Conservation (phyloP, 2,329 filamentous ascomycete species). For the Aspergillus sp. region DNA sequence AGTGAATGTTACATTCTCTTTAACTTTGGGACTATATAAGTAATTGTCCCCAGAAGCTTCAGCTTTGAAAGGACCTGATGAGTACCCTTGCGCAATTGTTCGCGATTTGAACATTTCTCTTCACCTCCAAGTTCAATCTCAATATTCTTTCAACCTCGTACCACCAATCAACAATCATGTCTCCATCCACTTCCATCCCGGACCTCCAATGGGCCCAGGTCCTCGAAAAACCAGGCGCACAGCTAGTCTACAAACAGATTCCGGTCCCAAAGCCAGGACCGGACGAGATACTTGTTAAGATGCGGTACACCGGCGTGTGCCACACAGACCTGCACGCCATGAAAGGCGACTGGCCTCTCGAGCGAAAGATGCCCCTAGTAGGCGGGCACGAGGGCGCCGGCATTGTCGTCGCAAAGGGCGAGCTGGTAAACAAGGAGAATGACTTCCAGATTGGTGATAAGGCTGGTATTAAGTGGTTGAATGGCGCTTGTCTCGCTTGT, state of each 20-base stretch:
- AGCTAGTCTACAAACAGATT: conserved; percentile 60
- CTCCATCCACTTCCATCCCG: conserved; percentile 56
- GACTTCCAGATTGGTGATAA: conserved; percentile 81
- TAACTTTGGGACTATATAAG: too few relatives aligned
- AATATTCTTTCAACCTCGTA: background rate
- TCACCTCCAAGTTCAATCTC: background rate
- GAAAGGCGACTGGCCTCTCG: conserved; percentile 85
- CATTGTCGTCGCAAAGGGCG: conserved; percentile 75
- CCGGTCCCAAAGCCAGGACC: conserved; percentile 77
- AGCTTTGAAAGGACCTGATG: too few relatives aligned
- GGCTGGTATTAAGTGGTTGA: conserved; percentile 90
- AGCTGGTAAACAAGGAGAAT: conserved; percentile 68
- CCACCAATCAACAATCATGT: background rate
- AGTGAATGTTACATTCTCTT: too few relatives aligned
- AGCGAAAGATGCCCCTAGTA: conserved; percentile 79
- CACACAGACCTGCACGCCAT: conserved; percentile 82
- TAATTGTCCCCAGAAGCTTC: too few relatives aligned
- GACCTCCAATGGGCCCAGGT: conserved; percentile 90
- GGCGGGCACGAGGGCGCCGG: conserved; percentile 81
- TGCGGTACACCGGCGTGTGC: conserved; percentile 89
- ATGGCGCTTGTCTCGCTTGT: conserved; percentile 81
- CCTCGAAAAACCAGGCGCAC: conserved; percentile 74
- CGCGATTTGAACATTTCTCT: background rate
- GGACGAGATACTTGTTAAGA: conserved; percentile 87
- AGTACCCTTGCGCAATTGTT: too few relatives aligned